Conservation (phyloP, 352 stramenopile species). For the Plasmopara muralis region DNA sequence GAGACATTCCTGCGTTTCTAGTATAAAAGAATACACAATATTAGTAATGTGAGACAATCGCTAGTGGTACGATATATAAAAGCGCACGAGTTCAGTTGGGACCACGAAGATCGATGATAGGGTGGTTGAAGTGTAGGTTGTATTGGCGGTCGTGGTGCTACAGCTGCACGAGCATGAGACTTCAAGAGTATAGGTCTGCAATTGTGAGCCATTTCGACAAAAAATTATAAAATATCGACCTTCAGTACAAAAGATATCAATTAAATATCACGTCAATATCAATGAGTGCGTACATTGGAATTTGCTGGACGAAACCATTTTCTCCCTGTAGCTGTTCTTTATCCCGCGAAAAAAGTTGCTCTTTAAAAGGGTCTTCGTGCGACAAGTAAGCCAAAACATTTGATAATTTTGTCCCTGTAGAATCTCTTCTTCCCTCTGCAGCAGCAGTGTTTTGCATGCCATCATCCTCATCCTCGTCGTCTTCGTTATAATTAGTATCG, state of each 20-base stretch:
- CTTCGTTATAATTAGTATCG: not conserved
- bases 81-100: not conserved
- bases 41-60: not conserved
- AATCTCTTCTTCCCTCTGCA: not conserved
- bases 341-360: not conserved
- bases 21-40: not conserved
- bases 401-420: not conserved
- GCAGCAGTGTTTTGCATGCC: not conserved
- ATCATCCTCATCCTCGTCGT: conserved; percentile 6
- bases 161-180: conserved; percentile 1
- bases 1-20: conserved; percentile 1
- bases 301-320: no score
- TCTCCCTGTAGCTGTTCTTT: no score
- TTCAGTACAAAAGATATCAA: not conserved
- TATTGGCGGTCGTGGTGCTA: conserved; percentile 1
- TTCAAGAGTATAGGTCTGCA: conserved; percentile 4
- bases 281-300: no score
- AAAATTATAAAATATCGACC: not conserved
- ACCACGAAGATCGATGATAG: conserved; percentile 4
- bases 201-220: not conserved
- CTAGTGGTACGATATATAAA: not conserved
- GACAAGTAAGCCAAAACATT: not conserved
- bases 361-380: conserved; percentile 1
- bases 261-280: not conserved
- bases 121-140: not conserved